Base-by-base conservation (phyloP, 2,329 filamentous ascomycete species). In the Arthrinium phaeospermum region DNA sequence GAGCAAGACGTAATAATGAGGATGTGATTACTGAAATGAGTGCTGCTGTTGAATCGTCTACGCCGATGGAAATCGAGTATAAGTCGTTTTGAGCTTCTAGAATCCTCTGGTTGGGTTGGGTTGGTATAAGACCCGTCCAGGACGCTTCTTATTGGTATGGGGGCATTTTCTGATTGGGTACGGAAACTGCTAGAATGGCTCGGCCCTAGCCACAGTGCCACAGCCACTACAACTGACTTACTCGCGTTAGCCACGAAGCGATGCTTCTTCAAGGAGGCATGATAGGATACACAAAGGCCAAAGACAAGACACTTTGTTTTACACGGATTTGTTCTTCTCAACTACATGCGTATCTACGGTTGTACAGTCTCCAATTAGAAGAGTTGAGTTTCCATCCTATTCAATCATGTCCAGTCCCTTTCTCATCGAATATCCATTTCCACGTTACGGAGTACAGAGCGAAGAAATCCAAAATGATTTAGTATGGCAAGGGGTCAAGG, bases 401-500 rank as follows among this genome's bases (percentile, higher is more conserved):
- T 5, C 1, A 41, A 22, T n/a, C 34, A 41, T 24, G 19, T n/a
- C 57, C 41, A 12, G 41, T 41, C 19, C 24, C 22, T 41, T 8
- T 24, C 22, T 64, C 34, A 24, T 41, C 10, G n/a, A 22, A 41
- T 13, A 14, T 64, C 19, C 57, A 2, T 13, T 41, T 22, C n/a
- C 13, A 24, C 19, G 34, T 64, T 37, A 19, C 7, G 5, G n/a
- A 64, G 7, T 37, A 19, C 7, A 7, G n/a, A 64, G 7, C 34
- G 34, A 41, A 41, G 19, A 5, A n/a, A 0, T 41, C 41, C 30
- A 19, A 41, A 24, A 22, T n/a, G 22, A 22, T 24, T 57, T 49
- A 81, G 70, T 90, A 91, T 0, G 89, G 88, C 72, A 91, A 80
- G 44, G 89, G 89, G 76, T 86, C 85, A 49, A 91, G 75, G 76